Evolutionary conservation across 2,329 filamentous ascomycete genomes (phyloP).

Genomic region (Cladosporium oxysporum): DNA sequence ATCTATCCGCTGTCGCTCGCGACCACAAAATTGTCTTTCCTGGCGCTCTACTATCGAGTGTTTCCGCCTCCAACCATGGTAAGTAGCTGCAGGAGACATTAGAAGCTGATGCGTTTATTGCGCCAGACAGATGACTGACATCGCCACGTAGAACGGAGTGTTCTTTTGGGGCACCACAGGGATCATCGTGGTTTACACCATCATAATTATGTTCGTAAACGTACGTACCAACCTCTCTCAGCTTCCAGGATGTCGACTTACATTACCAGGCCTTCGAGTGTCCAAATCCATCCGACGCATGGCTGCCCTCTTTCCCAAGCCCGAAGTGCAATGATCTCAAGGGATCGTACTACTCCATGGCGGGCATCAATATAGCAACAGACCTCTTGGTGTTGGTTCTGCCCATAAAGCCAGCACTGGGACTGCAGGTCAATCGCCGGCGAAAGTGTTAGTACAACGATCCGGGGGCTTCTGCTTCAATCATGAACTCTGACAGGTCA

Average conservation of each 20-base stretch:
- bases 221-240: background rate
- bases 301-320: background rate
- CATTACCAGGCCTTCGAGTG: conserved; percentile 10
- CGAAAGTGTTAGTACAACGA: background rate
- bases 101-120: background rate
- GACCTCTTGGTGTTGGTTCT: background rate
- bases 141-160: background rate
- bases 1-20: conserved; percentile 31
- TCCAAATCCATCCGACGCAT: conserved; percentile 7
- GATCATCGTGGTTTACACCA: background rate
- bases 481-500: background rate
- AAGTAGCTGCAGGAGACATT: background rate
- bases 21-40: conserved; percentile 30
- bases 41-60: conserved; percentile 28
- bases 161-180: background rate
- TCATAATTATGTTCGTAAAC: conserved; percentile 7
- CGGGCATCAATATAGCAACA: conserved; percentile 1
- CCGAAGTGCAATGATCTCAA: background rate
- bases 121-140: background rate
- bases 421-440: conserved; percentile 1
- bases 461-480: background rate
- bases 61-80: conserved; percentile 11
- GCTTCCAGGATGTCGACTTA: background rate
- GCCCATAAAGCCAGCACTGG: background rate
- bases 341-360: background rate